Evolutionary conservation across 2,329 filamentous ascomycete genomes (phyloP), one percentile per base, ranked within the genome.

Genomic region (Aspergillus sp.): DNA sequence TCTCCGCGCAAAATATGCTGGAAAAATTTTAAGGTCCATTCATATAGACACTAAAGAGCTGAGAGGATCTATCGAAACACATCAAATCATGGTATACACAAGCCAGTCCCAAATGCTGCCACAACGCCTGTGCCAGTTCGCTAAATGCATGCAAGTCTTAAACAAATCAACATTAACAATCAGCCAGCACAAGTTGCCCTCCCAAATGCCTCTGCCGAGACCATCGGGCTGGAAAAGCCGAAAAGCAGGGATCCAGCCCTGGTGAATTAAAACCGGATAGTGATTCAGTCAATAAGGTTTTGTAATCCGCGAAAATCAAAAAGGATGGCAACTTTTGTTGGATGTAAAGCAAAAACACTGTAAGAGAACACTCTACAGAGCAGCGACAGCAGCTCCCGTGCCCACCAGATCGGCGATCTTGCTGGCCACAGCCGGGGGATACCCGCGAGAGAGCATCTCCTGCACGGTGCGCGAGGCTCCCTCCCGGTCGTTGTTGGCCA

Each of bases 351-450:
- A 5, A 32, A 30, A 36, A 36, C 32, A 13, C 32, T 5, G 32
- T 5, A 4, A 36, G 4, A 13, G 32, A 36, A 36, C 32, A 36
- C 32, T 49, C 68, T 70, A 75, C 25, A 70, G 54, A 41, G 68
- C 64, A 55, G 68, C 57, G 19, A 63, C 61, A 10, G 72, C 55
- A 48, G 67, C 63, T 32, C 66, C 68, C 54, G 70, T 67, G 50
- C 89, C 88, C 41, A 99, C 87, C 57, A 99, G 85, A 78, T 97
- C 95, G 44, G 95, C 83, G 62, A 98, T 93, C 84, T 97, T 98
- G 79, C 90, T 91, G 48, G 93, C 90, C 13, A 99, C 95, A 5
- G 95, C 94, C 64, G 87, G 86, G 50, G 95, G 95, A 73, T 98
- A 99, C 41, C 93, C 93, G 59, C 95, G 86, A 50, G 87, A 88